A percentile compares a stretch with the other conserved stretches of the same genome.
phyloP scores from a whole-genome alignment of 768 basidiomycete species.

The Tricholoma furcatifolium region DNA sequence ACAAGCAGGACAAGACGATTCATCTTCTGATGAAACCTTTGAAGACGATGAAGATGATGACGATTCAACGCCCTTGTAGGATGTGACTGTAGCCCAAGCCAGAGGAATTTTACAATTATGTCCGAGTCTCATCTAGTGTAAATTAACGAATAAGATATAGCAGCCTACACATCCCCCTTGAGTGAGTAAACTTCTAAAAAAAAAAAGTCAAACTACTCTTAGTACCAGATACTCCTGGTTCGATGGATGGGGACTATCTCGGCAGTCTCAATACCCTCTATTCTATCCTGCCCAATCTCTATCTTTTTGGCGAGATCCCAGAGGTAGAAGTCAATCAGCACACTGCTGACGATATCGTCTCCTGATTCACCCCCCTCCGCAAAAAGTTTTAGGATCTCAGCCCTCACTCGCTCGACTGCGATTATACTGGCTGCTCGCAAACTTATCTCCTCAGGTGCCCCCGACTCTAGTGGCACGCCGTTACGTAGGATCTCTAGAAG shows the following conservation, averaged over 20 bases:
- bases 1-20: conserved; percentile 28
- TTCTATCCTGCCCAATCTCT: conserved; percentile 57
- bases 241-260: conserved; percentile 71
- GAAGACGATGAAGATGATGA: conserved; percentile 26
- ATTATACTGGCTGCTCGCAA: conserved; percentile 79
- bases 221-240: conserved; percentile 88
- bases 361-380: conserved; percentile 22
- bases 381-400: conserved; percentile 48
- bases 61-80: conserved; percentile 12
- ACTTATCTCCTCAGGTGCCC: conserved; percentile 71
- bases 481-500: conserved; percentile 51
- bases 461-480: conserved; percentile 46
- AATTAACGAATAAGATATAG: conserved; percentile 3
- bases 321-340: conserved; percentile 87
- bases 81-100: not conserved
- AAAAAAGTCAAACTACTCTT: conserved; percentile 15
- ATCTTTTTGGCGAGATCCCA: conserved; percentile 86
- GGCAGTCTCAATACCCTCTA: conserved; percentile 56
- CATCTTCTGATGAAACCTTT: conserved; percentile 27
- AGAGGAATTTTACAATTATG: not conserved
- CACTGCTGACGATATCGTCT: conserved; percentile 56
- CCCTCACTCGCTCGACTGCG: conserved; percentile 72
- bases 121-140: not conserved
- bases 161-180: not conserved
- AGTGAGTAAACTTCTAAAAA: too few relatives aligned